Evolutionary conservation across 352 stramenopile genomes (phyloP), one percentile per base, ranked within the genome.

Genomic region (Globisporangium mamillatum): DNA sequence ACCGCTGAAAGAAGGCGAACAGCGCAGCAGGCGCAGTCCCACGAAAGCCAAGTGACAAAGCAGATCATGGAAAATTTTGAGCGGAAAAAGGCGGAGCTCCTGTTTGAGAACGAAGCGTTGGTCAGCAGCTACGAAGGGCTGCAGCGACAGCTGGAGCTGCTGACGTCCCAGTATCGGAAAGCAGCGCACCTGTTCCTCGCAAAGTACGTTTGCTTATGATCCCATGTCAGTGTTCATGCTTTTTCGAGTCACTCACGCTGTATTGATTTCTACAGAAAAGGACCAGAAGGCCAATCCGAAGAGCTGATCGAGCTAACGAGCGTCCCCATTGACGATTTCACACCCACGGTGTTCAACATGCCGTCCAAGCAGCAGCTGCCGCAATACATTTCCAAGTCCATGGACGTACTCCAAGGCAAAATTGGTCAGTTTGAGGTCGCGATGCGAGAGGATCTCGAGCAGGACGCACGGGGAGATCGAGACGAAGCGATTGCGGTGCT

Each of bases 131-230:
- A 89, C 50, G 75, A 89, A 27, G 64, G 69, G 7, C 67, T 93
- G 24, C 83, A 92, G 46, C 74, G 79, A 1, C 75, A 86, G 18
- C 68, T 93, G 22, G 80, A 91, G 70, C 78, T 77, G n/a, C 66
- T 93, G 6, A 87, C 77, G 32, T 73, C 78, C 2, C 83, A 91
- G 67, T 92, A 92, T 75, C 89, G 89, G 67, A 91, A 91, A 38
- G 74, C 83, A 5, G 79, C 90, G 32, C 75, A 81, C 61, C 75
- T 92, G 16, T 93, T 93, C 60, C 72, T 93, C 38, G 80, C 82
- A 9, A 84, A 93, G 82, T 89, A 76, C 57, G 84, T 81, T 60
- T 24, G 27, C 29, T 27, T 18, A 1, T 50, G 41, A 32, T 12
- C 25, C 29, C 2, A 29, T 68, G 20, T 22, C 24, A 12, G 22